Evolutionary conservation across 1,284 basidiomycete genomes (phyloP).

Genomic region (Sanghuangporus baumii): DNA sequence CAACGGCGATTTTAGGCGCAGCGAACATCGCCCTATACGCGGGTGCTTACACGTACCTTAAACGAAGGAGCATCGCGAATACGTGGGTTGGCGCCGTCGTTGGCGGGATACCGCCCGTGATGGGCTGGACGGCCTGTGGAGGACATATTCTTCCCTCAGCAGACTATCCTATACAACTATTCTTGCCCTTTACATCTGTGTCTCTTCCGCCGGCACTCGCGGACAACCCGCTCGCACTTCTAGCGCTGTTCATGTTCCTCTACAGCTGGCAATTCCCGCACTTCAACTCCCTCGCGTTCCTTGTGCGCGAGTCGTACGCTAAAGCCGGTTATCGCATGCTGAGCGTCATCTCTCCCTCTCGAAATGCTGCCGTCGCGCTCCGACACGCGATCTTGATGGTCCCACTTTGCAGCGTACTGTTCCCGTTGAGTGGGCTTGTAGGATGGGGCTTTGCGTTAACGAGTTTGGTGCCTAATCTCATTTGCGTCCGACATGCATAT

Average conservation of each 20-base stretch:
- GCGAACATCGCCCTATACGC: constrained; percentile 90
- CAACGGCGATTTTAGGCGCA: constrained; percentile 80
- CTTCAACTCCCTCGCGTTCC: constrained; percentile 91
- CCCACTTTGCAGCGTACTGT: constrained; percentile 75
- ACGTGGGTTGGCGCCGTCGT: constrained; percentile 96
- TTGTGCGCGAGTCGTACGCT: constrained; percentile 86
- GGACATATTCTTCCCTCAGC: constrained; percentile 68
- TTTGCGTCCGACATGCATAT: constrained; percentile 69
- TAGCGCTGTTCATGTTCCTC: constrained; percentile 75
- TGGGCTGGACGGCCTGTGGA: constrained; percentile 97
- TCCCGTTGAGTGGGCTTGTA: constrained; percentile 84
- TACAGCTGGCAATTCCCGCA: constrained; percentile 99
- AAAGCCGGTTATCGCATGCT: constrained; percentile 95
- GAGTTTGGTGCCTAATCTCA: constrained; percentile 69
- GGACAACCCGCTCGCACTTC: constrained; percentile 73
- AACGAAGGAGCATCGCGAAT: constrained; percentile 84
- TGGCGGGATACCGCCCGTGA: constrained; percentile 89
- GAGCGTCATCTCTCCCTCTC: constrained; percentile 70
- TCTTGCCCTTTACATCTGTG: constrained; percentile 46
- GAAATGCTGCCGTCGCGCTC: constrained; percentile 84
- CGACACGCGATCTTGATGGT: constrained; percentile 79
- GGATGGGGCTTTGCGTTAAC: constrained; percentile 85
- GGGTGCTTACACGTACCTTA: constrained; percentile 90
- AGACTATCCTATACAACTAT: constrained; percentile 49
- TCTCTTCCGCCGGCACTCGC: constrained; percentile 36